Base-by-base conservation (phyloP, 2,329 filamentous ascomycete genomes). In the Neonectria faginata region DNA sequence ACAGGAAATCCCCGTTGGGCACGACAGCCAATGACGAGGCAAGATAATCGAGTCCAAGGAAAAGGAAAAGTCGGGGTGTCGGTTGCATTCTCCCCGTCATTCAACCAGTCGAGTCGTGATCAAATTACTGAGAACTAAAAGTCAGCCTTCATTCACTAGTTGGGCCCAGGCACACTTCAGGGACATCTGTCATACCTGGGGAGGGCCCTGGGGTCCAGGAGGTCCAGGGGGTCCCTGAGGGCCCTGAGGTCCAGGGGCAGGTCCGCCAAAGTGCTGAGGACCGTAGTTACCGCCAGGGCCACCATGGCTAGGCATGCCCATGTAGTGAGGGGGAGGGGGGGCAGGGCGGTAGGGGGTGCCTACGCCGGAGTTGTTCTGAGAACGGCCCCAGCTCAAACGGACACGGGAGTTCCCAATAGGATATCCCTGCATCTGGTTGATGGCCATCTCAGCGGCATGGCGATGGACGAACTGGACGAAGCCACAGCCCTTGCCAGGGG, bases 401-500 rank as follows among this genome's bases (percentile, higher is more conserved):
- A 99, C 96, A 71, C 96, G 94, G 51, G 95, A 98, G 86, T 99
- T 99, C 60, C 96, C 96, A 76, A 99, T 99, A 25, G 96, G 96
- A 79, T 99, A 99, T 66, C 96, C 96, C 83, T 99, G 96, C 96
- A 99, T 99, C 83, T 99, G 96, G 84, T 99, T 99, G 88, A 99
- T 99, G 73, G 96, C 96, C 96, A 99, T 99, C 84, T 99, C 96
- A 14, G 96, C 96, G 57, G 96, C 96, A 77, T 99, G 96, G 71
- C 96, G 94, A 84, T 99, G 96, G 62, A 99, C 96, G 75, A 99
- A 99, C 82, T 99, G 96, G 64, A 99, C 96, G 78, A 99, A 99
- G 63, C 96, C 96, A 77, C 96, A 99, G 73, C 96, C 96, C 88
- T 99, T 99, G 83, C 96, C 96, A 70, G 96, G 95, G 58, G 96